A percentile compares a stretch with the other conserved stretches of the same genome.
These are phyloP conservation scores for Aspergillus sojae DNA, from an alignment of 2,329 filamentous ascomycete genomes.

Conservation along the genomic window DNA sequence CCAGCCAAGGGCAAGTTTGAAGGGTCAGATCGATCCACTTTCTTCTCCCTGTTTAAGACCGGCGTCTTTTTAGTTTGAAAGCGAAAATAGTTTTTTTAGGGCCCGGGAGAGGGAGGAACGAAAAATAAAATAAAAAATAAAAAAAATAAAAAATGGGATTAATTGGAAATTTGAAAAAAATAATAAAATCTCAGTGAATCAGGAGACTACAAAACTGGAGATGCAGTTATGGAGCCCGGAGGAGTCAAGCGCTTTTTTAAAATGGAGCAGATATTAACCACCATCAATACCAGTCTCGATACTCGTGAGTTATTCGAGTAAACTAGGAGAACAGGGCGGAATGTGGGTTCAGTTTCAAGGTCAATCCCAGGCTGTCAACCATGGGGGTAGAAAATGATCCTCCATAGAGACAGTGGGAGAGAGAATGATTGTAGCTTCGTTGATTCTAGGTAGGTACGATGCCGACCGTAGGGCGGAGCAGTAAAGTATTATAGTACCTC, in stretches of 20 bases:
- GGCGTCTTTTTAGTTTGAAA: conserved; percentile 13
- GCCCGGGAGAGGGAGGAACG: not conserved
- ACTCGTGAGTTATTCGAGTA: not conserved
- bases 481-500: not conserved
- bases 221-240: not conserved
- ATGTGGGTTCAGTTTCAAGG: conserved; percentile 15
- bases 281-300: not conserved
- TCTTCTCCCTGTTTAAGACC: conserved; percentile 15
- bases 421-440: not conserved
- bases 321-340: conserved; percentile 1
- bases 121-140: not conserved
- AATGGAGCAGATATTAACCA: not conserved
- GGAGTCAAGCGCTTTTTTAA: not conserved
- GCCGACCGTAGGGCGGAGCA: not conserved
- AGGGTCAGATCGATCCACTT: conserved; percentile 31
- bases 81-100: conserved; percentile 11
- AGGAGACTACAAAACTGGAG: conserved; percentile 6
- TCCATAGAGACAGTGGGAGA: not conserved
- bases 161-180: not conserved
- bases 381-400: conserved; percentile 1
- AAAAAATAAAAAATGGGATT: not conserved
- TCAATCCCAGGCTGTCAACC: conserved; percentile 5
- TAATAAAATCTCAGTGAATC: conserved; percentile 6
- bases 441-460: not conserved
- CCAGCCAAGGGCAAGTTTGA: conserved; percentile 20